Conservation (phyloP, 2,329 filamentous ascomycete genomes). For the Thelonectria discophora region DNA sequence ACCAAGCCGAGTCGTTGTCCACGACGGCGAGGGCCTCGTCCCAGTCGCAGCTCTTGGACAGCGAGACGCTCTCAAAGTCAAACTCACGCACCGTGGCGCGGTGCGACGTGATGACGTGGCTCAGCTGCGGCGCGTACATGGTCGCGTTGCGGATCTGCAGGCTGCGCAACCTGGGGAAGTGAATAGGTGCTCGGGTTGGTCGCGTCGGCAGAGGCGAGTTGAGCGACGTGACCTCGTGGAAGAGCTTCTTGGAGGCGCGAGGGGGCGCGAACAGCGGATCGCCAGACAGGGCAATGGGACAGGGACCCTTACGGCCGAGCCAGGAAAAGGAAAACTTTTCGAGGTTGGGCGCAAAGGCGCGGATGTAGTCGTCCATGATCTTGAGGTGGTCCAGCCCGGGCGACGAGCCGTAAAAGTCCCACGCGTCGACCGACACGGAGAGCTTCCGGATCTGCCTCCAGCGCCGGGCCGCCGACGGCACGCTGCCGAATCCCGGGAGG, state of each 20-base stretch:
- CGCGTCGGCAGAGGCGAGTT: constrained; percentile 69
- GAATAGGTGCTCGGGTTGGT: constrained; percentile 63
- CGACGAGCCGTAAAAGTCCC: constrained; percentile 68
- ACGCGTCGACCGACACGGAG: constrained; percentile 75
- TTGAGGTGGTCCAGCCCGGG: constrained; percentile 75
- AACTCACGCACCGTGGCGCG: constrained; percentile 76
- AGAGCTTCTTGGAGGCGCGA: constrained; percentile 64
- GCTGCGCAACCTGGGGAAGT: constrained; percentile 72
- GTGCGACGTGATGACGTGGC: constrained; percentile 73
- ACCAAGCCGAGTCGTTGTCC: constrained; percentile 54
- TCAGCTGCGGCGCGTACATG: constrained; percentile 76
- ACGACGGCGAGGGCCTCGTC: constrained; percentile 83
- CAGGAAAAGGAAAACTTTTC: constrained; percentile 81
- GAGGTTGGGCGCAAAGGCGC: constrained; percentile 71
- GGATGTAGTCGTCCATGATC: constrained; percentile 83
- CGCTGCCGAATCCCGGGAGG: constrained; percentile 75
- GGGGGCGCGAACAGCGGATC: constrained; percentile 74
- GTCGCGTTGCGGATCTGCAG: constrained; percentile 77
- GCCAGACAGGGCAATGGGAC: constrained; percentile 74
- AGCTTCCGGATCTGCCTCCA: constrained; percentile 83
- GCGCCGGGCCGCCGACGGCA: constrained; percentile 73
- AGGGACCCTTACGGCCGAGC: constrained; percentile 78
- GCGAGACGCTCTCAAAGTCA: constrained; percentile 78
- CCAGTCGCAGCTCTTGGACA: constrained; percentile 77
- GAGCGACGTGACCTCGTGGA: constrained; percentile 70